A percentile compares a stretch with the other conserved stretches of the same genome.
phyloP scores from a whole-genome alignment of 148 eudicot genomes.

The Tetragonia tetragonoides region DNA sequence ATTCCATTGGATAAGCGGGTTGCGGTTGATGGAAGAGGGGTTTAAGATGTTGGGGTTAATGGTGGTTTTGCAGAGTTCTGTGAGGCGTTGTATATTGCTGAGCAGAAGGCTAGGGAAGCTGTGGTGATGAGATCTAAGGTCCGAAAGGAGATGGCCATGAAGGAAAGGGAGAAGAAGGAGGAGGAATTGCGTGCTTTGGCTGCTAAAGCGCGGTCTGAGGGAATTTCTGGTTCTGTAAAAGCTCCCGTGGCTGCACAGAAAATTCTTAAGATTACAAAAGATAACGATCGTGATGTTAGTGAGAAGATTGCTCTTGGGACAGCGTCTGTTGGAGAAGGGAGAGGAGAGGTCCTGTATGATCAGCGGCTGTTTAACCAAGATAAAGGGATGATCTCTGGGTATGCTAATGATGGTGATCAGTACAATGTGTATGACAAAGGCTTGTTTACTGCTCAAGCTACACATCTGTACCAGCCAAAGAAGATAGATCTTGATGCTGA shows the following conservation, averaged over 20 bases:
- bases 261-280: constrained; percentile 76
- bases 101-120: constrained; percentile 85
- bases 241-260: constrained; percentile 50
- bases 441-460: constrained; percentile 71
- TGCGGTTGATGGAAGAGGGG: constrained; percentile 91
- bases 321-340: constrained; percentile 57
- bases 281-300: constrained; percentile 68
- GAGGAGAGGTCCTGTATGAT: constrained; percentile 83
- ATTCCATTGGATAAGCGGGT: constrained; percentile 84
- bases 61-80: constrained; percentile 73
- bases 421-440: constrained; percentile 84
- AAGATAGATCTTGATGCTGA: constrained; percentile 68
- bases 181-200: constrained; percentile 69
- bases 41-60: constrained; percentile 74
- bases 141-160: constrained; percentile 68
- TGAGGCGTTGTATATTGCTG: constrained; percentile 72
- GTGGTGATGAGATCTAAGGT: constrained; percentile 75
- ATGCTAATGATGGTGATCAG: constrained; percentile 66
- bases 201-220: constrained; percentile 74
- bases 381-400: constrained; percentile 87
- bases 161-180: constrained; percentile 66
- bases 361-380: constrained; percentile 86
- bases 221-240: constrained; percentile 44
- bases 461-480: constrained; percentile 73
- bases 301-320: constrained; percentile 88